Conservation (phyloP, 208 protist species). For the Crithidia mellificae region DNA sequence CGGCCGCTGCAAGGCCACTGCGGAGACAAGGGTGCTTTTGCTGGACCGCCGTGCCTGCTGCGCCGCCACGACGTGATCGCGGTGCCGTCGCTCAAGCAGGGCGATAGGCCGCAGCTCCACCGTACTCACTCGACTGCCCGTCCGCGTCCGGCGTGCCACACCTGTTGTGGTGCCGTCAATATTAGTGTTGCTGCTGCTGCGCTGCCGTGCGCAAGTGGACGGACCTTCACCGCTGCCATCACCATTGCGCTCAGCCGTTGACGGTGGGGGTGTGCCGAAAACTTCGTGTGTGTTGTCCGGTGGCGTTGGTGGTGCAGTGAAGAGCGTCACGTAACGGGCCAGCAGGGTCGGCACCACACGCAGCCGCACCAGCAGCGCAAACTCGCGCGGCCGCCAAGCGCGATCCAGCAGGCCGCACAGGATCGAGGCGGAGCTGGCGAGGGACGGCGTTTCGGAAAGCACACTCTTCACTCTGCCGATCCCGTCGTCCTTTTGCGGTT, state of each 20-base stretch:
- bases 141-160: background rate
- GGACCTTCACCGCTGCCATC: background rate
- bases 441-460: no score
- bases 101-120: constrained; percentile 29
- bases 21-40: constrained; percentile 20
- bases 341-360: constrained; percentile 53
- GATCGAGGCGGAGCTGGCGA: constrained; percentile 32
- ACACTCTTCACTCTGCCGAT: no score
- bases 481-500: no score
- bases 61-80: constrained; percentile 24
- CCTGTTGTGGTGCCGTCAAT: background rate
- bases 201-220: background rate
- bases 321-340: constrained; percentile 57
- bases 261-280: no score
- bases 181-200: background rate
- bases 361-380: constrained; percentile 55
- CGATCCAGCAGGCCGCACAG: constrained; percentile 66
- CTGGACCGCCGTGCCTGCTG: constrained; percentile 34
- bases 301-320: constrained; percentile 12
- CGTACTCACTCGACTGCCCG: background rate
- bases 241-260: background rate
- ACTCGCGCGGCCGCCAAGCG: constrained; percentile 63
- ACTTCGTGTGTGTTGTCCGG: background rate
- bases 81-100: constrained; percentile 25
- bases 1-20: constrained; percentile 12